These are phyloP conservation scores for Magnaporthiopsis poae DNA, from an alignment of 2,329 filamentous ascomycete species.

Conservation along the genomic window DNA sequence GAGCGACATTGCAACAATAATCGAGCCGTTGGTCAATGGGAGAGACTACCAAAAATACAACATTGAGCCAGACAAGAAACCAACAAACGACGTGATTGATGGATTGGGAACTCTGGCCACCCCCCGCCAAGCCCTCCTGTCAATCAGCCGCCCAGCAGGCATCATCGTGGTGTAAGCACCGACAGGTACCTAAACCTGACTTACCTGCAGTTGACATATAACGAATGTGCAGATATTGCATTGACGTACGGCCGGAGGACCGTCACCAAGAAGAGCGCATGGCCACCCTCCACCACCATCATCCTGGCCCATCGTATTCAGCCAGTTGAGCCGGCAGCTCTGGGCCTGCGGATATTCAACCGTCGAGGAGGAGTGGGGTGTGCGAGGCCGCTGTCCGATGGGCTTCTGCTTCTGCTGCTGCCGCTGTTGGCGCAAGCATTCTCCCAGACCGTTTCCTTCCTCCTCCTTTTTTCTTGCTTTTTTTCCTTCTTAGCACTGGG, in stretches of 20 bases:
- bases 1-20: not conserved
- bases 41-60: too few species aligned
- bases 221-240: not conserved
- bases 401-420: not conserved
- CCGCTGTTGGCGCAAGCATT: not conserved
- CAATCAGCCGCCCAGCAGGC: too few species aligned
- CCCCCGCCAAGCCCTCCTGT: too few species aligned
- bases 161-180: not conserved
- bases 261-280: not conserved
- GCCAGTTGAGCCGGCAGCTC: not conserved
- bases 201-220: not conserved
- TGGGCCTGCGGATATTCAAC: not conserved
- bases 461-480: not conserved
- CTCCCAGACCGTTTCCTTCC: not conserved
- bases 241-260: not conserved
- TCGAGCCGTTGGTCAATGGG: not conserved
- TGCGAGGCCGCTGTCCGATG: not conserved
- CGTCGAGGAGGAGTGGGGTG: slow-evolving; percentile 2
- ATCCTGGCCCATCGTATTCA: not conserved
- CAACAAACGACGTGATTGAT: too few species aligned
- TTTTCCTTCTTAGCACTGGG: not conserved
- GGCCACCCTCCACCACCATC: not conserved
- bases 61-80: too few species aligned
- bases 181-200: not conserved
- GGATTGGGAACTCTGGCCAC: too few species aligned